Evolutionary conservation across 2,329 filamentous ascomycete species (phyloP).

Genomic region (Didymella keratinophila): DNA sequence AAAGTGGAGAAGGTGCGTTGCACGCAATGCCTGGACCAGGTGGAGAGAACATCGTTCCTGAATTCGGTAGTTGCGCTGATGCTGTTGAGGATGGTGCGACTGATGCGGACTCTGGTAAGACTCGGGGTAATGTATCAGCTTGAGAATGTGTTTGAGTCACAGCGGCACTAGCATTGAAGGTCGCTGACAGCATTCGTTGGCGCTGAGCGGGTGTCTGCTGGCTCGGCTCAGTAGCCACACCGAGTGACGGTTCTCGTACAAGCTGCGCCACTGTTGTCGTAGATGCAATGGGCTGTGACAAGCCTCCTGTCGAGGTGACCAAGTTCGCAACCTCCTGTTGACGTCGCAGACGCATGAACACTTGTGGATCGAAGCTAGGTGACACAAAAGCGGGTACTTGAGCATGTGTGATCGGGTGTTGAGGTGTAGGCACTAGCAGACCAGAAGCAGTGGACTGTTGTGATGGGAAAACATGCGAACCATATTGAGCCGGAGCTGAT

Average conservation of each 20-base stretch:
- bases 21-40: slow-evolving; percentile 25
- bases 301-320: not conserved
- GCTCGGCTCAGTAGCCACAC: not conserved
- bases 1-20: slow-evolving; percentile 17
- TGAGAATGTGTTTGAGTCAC: not conserved
- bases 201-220: not conserved
- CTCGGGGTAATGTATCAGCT: not conserved
- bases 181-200: not conserved
- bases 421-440: not conserved
- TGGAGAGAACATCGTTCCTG: slow-evolving; percentile 7
- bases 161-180: not conserved
- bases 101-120: too few relatives aligned
- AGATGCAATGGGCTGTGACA: not conserved
- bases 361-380: not conserved
- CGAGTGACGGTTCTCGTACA: not conserved
- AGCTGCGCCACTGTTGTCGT: not conserved
- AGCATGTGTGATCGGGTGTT: too few relatives aligned
- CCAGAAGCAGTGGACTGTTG: not conserved
- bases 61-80: not conserved
- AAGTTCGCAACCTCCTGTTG: slow-evolving; percentile 3
- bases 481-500: too few relatives aligned
- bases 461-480: not conserved
- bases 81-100: not conserved
- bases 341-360: slow-evolving; percentile 7
- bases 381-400: not conserved